phyloP scores from a whole-genome alignment of 805 yeast species.

The Scheffersomyces amazonensis region DNA sequence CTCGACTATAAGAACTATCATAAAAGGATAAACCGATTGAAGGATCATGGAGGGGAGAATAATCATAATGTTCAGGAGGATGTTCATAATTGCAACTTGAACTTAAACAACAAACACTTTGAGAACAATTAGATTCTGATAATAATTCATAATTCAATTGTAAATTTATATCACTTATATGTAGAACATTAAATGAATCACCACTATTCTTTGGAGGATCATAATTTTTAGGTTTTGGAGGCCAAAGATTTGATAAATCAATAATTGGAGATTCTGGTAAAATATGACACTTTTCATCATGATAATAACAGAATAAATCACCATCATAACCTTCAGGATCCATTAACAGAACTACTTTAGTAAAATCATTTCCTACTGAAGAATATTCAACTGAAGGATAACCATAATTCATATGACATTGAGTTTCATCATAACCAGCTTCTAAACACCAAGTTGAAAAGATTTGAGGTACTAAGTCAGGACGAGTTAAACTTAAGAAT shows the following conservation, averaged over 20 bases:
- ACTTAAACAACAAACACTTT: constrained; percentile 60
- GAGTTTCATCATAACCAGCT: constrained; percentile 29
- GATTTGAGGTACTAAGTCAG: constrained; percentile 39
- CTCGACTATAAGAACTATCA: constrained; percentile 9
- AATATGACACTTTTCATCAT: constrained; percentile 12
- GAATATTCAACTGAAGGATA: constrained; percentile 30
- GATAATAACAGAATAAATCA: constrained; percentile 28
- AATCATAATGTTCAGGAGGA: constrained; percentile 28
- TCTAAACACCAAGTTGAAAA: constrained; percentile 44
- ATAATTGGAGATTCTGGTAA: constrained; percentile 53
- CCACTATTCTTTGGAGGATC: constrained; percentile 12
- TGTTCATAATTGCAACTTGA: constrained; percentile 38
- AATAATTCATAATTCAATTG: constrained; percentile 54
- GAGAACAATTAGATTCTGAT: constrained; percentile 55
- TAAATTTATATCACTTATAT: constrained; percentile 64
- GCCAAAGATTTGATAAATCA: constrained; percentile 37
- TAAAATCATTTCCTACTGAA: constrained; percentile 30
- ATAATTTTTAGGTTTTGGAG: constrained; percentile 26
- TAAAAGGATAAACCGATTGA: constrained; percentile 5
- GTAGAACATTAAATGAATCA: constrained; percentile 57
- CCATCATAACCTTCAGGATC: constrained; percentile 55
- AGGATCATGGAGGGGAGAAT: constrained; percentile 8
- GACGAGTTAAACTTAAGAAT: constrained; percentile 32
- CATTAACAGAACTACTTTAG: constrained; percentile 49
- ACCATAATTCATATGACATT: constrained; percentile 18